phyloP scores from a whole-genome alignment of 305 asterid species.

The Withania somnifera region DNA sequence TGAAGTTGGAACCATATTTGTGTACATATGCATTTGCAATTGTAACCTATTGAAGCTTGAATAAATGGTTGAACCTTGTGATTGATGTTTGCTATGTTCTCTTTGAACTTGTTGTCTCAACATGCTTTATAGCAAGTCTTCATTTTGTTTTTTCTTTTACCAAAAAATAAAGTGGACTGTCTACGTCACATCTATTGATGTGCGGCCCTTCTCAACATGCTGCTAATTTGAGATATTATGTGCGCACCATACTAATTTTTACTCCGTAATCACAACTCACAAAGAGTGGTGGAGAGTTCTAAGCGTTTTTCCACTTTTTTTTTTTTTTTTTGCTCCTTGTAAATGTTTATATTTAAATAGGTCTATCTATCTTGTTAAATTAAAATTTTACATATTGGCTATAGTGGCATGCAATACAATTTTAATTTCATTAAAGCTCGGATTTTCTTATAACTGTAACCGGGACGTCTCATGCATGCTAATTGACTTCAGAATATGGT shows the following conservation, averaged over 20 bases:
- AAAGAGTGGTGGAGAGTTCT: neutral
- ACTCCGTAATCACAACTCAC: neutral
- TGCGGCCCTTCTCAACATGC: neutral
- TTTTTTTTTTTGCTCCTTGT: neutral
- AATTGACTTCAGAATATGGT: neutral
- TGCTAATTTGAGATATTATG: neutral
- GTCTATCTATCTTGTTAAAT: neutral
- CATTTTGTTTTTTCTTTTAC: neutral
- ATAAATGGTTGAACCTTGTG: slow-evolving; percentile 6
- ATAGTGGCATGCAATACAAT: neutral
- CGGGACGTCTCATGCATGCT: neutral
- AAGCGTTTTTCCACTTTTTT: neutral
- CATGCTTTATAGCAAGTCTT: neutral
- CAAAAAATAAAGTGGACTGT: neutral
- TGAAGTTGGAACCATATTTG: neutral
- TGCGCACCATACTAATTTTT: too few relatives aligned
- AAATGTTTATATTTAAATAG: neutral
- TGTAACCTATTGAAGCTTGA: neutral
- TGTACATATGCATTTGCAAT: neutral
- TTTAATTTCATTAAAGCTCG: neutral
- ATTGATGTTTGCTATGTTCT: neutral
- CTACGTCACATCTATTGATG: neutral
- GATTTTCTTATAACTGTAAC: too few relatives aligned
- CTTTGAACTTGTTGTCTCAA: neutral
- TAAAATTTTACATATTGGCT: neutral